A percentile compares a stretch with the other conserved stretches of the same genome.
Evolutionary conservation across 306 rosid species (phyloP).

Genomic region (Rosa rugosa): DNA sequence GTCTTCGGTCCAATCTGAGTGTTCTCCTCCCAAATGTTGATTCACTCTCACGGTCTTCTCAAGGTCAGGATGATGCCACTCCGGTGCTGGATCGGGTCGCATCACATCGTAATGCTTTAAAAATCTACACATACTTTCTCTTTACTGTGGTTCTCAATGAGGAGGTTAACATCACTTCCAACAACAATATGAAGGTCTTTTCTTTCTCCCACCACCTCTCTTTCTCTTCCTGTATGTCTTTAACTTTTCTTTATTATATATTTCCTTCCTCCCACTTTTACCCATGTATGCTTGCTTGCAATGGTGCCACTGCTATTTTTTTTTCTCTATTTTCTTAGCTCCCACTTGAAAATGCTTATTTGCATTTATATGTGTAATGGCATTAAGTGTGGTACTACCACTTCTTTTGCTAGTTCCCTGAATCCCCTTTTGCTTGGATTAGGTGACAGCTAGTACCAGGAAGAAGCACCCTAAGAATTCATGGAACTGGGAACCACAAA

Average conservation of each 20-base stretch:
- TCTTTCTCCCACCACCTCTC: neutral
- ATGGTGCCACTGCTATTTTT: neutral
- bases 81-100: constrained; percentile 53
- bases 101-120: constrained; percentile 83
- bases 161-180: constrained; percentile 43
- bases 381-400: constrained; percentile 3
- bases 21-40: constrained; percentile 94
- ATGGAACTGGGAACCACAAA: constrained; percentile 90
- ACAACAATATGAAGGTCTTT: constrained; percentile 49
- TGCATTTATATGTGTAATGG: constrained; percentile 13
- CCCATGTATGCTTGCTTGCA: neutral
- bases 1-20: constrained; percentile 81
- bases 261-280: neutral
- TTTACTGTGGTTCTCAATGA: constrained; percentile 53
- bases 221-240: neutral
- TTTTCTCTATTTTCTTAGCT: neutral
- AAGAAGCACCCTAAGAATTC: constrained; percentile 58
- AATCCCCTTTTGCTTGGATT: constrained; percentile 25
- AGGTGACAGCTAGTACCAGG: constrained; percentile 62
- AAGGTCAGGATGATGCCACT: constrained; percentile 41
- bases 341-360: neutral
- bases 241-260: neutral
- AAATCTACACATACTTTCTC: constrained; percentile 76
- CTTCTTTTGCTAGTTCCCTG: neutral
- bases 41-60: constrained; percentile 63